A percentile compares a stretch with the other conserved stretches of the same genome.
These are phyloP conservation scores for Pyrenochaeta sp. DNA, from an alignment of 2,329 filamentous ascomycete species.

Conservation along the genomic window DNA sequence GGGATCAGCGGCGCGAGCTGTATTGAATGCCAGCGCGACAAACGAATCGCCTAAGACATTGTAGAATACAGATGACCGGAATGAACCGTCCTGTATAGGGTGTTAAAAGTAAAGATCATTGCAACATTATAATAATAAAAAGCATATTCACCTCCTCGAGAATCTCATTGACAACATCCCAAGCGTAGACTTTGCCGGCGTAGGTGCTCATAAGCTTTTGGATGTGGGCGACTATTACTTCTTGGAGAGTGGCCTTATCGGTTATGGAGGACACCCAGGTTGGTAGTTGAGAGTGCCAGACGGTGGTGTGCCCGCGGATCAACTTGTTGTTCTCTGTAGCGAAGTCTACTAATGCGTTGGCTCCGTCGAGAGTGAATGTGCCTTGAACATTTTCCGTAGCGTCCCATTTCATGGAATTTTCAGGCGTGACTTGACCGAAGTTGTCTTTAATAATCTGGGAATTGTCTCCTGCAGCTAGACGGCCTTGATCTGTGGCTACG, in stretches of 20 bases:
- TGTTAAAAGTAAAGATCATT: slow-evolving; percentile 28
- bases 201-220: slow-evolving; percentile 65
- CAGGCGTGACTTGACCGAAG: slow-evolving; percentile 71
- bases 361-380: slow-evolving; percentile 64
- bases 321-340: slow-evolving; percentile 64
- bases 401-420: slow-evolving; percentile 78
- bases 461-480: slow-evolving; percentile 60
- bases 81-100: slow-evolving; percentile 66
- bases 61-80: slow-evolving; percentile 71
- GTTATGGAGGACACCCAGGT: slow-evolving; percentile 67
- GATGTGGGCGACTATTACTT: slow-evolving; percentile 68
- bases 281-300: slow-evolving; percentile 65
- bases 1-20: slow-evolving; percentile 72
- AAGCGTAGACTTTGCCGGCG: slow-evolving; percentile 70
- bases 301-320: slow-evolving; percentile 70
- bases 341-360: slow-evolving; percentile 69
- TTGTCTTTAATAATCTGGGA: slow-evolving; percentile 66
- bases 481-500: slow-evolving; percentile 63
- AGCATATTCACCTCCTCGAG: not conserved
- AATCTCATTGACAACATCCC: slow-evolving; percentile 48
- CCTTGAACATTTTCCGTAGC: slow-evolving; percentile 59
- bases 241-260: slow-evolving; percentile 61
- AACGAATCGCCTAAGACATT: slow-evolving; percentile 75
- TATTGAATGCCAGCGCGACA: slow-evolving; percentile 73
- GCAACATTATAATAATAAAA: no score